Percentiles rank a stretch among this genome's conserved stretches.
These are phyloP conservation scores for Datisca glomerata DNA, from an alignment of 306 rosid genomes.

Conservation along the genomic window DNA sequence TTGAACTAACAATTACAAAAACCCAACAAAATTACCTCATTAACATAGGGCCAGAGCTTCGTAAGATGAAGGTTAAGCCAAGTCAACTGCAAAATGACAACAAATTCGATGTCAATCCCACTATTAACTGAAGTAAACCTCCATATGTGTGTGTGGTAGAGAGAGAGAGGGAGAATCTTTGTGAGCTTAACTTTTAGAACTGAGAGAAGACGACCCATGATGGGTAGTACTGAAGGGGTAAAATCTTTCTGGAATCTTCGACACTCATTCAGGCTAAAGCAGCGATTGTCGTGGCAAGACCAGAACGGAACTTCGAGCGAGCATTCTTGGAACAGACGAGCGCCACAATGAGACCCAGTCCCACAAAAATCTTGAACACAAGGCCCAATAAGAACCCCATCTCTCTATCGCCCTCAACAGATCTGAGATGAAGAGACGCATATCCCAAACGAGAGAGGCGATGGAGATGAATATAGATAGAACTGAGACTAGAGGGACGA, in stretches of 20 bases:
- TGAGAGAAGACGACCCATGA: constrained; percentile 89
- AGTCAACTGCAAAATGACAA: constrained; percentile 34
- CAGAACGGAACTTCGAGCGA: constrained; percentile 52
- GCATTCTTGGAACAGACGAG: constrained; percentile 60
- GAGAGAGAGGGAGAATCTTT: background rate
- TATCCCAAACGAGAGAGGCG: too few relatives aligned
- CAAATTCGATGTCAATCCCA: constrained; percentile 9
- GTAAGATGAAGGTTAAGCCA: constrained; percentile 77
- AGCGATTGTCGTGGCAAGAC: constrained; percentile 60
- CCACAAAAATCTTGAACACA: constrained; percentile 48
- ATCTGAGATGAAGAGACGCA: too few relatives aligned
- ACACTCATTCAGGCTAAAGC: constrained; percentile 78
- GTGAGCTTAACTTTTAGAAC: constrained; percentile 59
- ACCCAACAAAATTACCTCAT: constrained; percentile 38
- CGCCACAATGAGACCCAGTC: constrained; percentile 42
- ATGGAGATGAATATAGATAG: too few relatives aligned
- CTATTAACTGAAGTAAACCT: background rate
- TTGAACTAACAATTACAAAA: background rate
- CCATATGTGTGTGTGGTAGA: background rate
- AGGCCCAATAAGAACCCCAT: constrained; percentile 81
- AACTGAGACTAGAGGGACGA: too few relatives aligned
- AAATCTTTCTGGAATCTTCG: constrained; percentile 75
- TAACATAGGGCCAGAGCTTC: constrained; percentile 93
- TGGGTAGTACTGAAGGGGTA: constrained; percentile 71
- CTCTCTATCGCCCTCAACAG: too few relatives aligned